Conservation (phyloP, 176 grass and related monocot genomes). For the Avena atlantica region DNA sequence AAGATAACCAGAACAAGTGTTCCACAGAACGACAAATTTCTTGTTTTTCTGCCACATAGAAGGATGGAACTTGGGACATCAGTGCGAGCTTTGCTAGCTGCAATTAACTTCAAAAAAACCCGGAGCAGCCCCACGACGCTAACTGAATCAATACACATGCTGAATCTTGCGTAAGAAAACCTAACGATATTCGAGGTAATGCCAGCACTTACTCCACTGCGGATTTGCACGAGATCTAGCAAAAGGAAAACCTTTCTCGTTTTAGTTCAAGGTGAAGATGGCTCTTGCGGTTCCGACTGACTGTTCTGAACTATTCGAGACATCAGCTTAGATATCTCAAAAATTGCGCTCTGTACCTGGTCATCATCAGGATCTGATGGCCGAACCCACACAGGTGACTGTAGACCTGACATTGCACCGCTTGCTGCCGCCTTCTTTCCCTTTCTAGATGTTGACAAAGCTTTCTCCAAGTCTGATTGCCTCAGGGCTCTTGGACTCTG, state of each 20-base stretch:
- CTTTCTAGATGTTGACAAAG: constrained; percentile 78
- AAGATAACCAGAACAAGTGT: constrained; percentile 20
- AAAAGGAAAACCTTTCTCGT: constrained; percentile 51
- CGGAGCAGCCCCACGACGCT: constrained; percentile 24
- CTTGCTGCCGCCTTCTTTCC: constrained; percentile 51
- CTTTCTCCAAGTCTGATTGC: constrained; percentile 80
- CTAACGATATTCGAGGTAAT: constrained; percentile 46
- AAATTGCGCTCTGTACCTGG: constrained; percentile 85
- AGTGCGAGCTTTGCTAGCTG: constrained; percentile 53
- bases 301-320: constrained; percentile 83
- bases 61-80: constrained; percentile 34
- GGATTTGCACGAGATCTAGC: constrained; percentile 56
- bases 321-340: constrained; percentile 97
- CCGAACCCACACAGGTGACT: constrained; percentile 63
- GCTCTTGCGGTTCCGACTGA: constrained; percentile 74
- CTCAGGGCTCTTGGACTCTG: constrained; percentile 79
- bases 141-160: constrained; percentile 37
- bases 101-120: constrained; percentile 56
- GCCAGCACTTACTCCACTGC: constrained; percentile 50
- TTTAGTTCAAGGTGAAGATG: constrained; percentile 70
- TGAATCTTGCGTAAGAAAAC: constrained; percentile 44
- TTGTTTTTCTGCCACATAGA: not conserved
- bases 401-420: constrained; percentile 30
- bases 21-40: constrained; percentile 26
- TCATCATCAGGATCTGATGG: constrained; percentile 74